Conservation (phyloP, 331 rosid genomes). For the Malus hybrid region DNA sequence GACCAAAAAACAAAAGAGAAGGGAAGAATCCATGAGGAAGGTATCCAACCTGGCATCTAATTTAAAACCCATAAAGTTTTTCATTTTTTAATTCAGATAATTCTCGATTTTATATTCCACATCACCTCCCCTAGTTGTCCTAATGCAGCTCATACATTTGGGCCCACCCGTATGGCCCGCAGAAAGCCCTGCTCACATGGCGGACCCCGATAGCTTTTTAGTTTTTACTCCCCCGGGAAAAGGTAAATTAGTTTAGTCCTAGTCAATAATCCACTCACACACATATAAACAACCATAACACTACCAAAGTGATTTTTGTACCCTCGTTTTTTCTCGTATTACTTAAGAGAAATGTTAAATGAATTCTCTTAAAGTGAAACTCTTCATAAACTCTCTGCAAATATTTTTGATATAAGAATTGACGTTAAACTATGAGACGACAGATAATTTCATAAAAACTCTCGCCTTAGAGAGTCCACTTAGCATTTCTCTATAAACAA, state of each 20-base stretch:
- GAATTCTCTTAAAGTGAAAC: too few species aligned
- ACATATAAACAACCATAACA: too few species aligned
- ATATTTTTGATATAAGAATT: too few species aligned
- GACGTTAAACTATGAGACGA: too few species aligned
- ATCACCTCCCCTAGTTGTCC: background rate
- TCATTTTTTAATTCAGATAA: background rate
- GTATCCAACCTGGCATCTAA: background rate
- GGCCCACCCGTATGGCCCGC: background rate
- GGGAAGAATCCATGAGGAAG: background rate
- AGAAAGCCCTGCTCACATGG: background rate
- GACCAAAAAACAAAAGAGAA: background rate
- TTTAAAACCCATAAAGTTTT: background rate
- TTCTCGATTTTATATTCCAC: background rate
- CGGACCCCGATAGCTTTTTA: background rate
- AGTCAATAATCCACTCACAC: too few species aligned
- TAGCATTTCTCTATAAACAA: background rate
- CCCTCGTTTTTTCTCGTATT: background rate
- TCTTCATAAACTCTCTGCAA: too few species aligned
- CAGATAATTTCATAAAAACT: too few species aligned
- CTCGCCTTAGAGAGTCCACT: too few species aligned
- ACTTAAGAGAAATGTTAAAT: background rate
- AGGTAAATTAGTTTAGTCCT: background rate
- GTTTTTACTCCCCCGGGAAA: background rate
- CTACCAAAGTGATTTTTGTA: too few species aligned
- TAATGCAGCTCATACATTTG: background rate